Evolutionary conservation across 228 moss, liverwort and hornwort genomes (phyloP).

Genomic region (Sphagnum magellanicum): DNA sequence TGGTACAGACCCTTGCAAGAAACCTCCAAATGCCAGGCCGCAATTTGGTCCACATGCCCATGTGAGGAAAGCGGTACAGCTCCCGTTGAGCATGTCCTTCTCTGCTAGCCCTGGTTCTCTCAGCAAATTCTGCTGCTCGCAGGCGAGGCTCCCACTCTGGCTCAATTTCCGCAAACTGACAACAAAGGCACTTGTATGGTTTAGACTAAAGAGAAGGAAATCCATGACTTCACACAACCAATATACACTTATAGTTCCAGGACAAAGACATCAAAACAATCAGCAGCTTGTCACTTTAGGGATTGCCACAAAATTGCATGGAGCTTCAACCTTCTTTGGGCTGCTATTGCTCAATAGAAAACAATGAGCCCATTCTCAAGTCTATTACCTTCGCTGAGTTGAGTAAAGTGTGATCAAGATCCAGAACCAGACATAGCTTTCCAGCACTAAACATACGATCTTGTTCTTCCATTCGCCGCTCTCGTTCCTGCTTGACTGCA

Average conservation of each 20-base stretch:
- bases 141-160: constrained; percentile 93
- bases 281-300: no score
- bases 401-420: constrained; percentile 96
- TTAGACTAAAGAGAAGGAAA: neutral
- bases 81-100: constrained; percentile 68
- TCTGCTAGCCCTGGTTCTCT: constrained; percentile 72
- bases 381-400: constrained; percentile 90
- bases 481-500: constrained; percentile 74
- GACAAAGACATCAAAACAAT: no score
- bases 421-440: constrained; percentile 92
- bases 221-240: neutral
- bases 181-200: constrained; percentile 5
- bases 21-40: constrained; percentile 99
- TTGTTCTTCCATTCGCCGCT: constrained; percentile 94
- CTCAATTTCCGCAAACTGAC: constrained; percentile 97
- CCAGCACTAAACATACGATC: constrained; percentile 97
- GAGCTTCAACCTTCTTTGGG: no score
- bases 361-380: no score
- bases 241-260: neutral
- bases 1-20: constrained; percentile 73
- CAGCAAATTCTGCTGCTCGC: constrained; percentile 69
- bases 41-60: constrained; percentile 99
- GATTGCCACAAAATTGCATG: no score
- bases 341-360: no score
- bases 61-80: constrained; percentile 87